A percentile compares a stretch with the other conserved stretches of the same genome.
These are phyloP conservation scores for Colletotrichum sp. DNA, from an alignment of 2,329 filamentous ascomycete genomes.

Conservation along the genomic window DNA sequence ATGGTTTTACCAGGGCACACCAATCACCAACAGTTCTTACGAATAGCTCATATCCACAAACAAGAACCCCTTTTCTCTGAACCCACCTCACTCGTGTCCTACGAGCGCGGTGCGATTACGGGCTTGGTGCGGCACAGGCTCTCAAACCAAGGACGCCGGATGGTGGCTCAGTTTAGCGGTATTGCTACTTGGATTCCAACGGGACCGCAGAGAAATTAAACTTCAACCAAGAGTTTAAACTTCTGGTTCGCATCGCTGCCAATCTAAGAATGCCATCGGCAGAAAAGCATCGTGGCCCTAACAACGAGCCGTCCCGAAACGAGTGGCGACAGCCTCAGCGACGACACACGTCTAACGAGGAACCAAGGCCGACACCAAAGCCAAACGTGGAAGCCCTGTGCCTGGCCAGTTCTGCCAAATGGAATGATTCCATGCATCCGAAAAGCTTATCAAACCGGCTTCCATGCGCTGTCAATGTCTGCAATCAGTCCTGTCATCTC, in stretches of 20 bases:
- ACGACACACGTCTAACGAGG: background rate
- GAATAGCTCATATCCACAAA: background rate
- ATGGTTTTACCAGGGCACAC: background rate
- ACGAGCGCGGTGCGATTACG: background rate
- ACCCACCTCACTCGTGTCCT: background rate
- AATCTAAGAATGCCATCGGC: background rate
- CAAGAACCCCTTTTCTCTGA: background rate
- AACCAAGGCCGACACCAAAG: background rate
- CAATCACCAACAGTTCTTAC: background rate
- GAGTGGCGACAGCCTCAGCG: background rate
- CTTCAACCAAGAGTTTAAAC: background rate
- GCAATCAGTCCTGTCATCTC: background rate
- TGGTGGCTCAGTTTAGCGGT: background rate
- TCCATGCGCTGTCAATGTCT: background rate
- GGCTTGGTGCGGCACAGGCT: background rate
- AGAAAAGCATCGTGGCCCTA: background rate
- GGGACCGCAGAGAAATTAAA: background rate
- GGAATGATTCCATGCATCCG: background rate
- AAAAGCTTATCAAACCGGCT: background rate
- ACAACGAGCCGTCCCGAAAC: slow-evolving; percentile 8
- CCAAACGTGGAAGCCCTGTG: background rate
- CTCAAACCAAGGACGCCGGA: background rate
- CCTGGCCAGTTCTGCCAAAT: background rate
- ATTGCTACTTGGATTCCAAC: background rate
- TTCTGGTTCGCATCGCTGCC: background rate